A percentile compares a stretch with the other conserved stretches of the same genome.
Conservation (phyloP, 805 yeast genomes). For the Monosporozyma unispora region DNA sequence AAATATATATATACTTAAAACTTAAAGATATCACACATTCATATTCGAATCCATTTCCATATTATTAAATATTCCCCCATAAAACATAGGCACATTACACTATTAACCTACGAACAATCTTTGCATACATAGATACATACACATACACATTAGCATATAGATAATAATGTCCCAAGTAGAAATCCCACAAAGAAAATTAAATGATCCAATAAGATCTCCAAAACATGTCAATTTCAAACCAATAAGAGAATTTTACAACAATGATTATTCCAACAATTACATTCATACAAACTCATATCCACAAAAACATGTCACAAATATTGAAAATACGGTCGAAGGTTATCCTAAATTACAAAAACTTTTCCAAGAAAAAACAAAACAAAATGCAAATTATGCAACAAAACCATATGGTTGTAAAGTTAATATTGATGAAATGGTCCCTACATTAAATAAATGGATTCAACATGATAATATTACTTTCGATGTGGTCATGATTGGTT, state of each 20-base stretch:
- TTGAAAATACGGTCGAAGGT: constrained; percentile 61
- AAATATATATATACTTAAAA: not conserved
- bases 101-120: no score
- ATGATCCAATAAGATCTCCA: not conserved
- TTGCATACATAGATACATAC: not conserved
- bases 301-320: constrained; percentile 54
- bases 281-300: constrained; percentile 58
- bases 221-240: constrained; percentile 21
- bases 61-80: not conserved
- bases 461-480: constrained; percentile 50
- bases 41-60: not conserved
- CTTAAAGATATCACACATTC: not conserved
- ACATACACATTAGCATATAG: not conserved
- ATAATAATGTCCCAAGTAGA: not conserved
- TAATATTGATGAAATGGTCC: constrained; percentile 43
- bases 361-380: constrained; percentile 54
- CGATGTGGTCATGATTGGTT: constrained; percentile 90
- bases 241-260: constrained; percentile 36
- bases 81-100: no score
- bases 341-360: constrained; percentile 74
- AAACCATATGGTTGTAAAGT: constrained; percentile 61
- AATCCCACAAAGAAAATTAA: not conserved
- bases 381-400: constrained; percentile 43
- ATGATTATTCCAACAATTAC: constrained; percentile 66
- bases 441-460: constrained; percentile 55